Base-by-base conservation (phyloP, 371 early-diverging fungal genomes). In the Gilbertella persicaria region DNA sequence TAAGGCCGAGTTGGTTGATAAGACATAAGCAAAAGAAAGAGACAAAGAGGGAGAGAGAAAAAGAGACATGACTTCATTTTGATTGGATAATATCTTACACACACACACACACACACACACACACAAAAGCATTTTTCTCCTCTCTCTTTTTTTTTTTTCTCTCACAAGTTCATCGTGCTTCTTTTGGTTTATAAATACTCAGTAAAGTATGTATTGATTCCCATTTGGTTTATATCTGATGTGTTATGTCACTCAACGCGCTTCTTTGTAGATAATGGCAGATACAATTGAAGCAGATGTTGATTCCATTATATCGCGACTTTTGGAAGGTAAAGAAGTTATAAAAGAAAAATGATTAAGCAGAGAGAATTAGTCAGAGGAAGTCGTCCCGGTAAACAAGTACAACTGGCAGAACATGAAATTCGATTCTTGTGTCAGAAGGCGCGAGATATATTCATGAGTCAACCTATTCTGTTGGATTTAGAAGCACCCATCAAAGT, bases 401-500 rank as follows among this genome's bases (percentile, higher is more conserved):
- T 92, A 12, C 89, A 88, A 57, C 62, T 92, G 38, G 83, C 75
- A 45, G 90, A 90, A 66, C 73, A 84, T 41, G 97, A 97, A 71
- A 93, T 99, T 50, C 72, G 80, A 53, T 90, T 80, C 30, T 75
- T 99, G 46, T 97, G 97, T 69, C 83, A 79, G 37, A 73, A 81
- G 36, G 87, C 94, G 21, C 86, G 95, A 37, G 95, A 95, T 44
- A 85, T 97, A 23, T 92, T 97, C 62, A 67, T 97, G 75, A 80
- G 80, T 54, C 98, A 99, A 72, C 95, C 97, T 14, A 87, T 91
- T 13, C 80, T 99, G 45, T 75, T 99, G 38, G 97, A 98, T 66
- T 78, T 99, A 47, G 89, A 91, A 45, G 92, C 97, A 17, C 96
- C 97, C 29, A 90, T 97, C 53, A 97, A 97, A 69, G 91, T 99